Evolutionary conservation across 805 yeast genomes (phyloP), one percentile per base, ranked within the genome.

Genomic region (Lachancea nothofagi): DNA sequence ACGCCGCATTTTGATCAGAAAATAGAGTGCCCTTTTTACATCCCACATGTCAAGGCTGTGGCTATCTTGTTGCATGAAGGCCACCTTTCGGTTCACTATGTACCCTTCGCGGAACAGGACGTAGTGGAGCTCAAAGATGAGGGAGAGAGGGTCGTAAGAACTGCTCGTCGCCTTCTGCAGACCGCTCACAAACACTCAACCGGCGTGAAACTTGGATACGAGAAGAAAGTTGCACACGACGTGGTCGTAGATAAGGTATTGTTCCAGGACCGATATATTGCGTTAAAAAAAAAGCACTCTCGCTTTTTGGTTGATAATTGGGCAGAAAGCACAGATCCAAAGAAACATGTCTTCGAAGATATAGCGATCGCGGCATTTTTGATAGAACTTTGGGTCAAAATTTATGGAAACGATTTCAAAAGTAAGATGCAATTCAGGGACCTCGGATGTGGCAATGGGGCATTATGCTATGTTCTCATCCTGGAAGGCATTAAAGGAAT

Each of bases 301-400:
- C 75, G 80, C 20, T 61, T 65, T 13, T 64, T 90, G 35, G 88
- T 88, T 9, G 84, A 80, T 29, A 74, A 72, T 47, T 90, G 97
- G 97, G 78, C 72, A n/a, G 97, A 90, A 62, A 78, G 81, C 22
- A 90, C 97, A 2, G 97, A 90, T 61, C 97, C 97, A 2, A 75
- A 81, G 50, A 90, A 90, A 59, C 97, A 90, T 64, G 97, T 90
- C 0, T 90, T 89, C 65, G 97, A 90, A 66, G 97, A 90, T 59
- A 75, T 90, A 38, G 94, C 96, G 3, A 89, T 90, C 50, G 97
- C 97, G 1, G 95, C 97, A 0, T 90, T 90, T 51, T 67, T 90
- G 45, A 84, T 90, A 20, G 95, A 86, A 62, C 70, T 85, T 25
- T 90, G 97, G 97, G 62, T 62, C 6, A 66, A 71, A 33, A 70